phyloP scores from a whole-genome alignment of 495 filamentous ascomycete species.

The Neurospora tetraspora region DNA sequence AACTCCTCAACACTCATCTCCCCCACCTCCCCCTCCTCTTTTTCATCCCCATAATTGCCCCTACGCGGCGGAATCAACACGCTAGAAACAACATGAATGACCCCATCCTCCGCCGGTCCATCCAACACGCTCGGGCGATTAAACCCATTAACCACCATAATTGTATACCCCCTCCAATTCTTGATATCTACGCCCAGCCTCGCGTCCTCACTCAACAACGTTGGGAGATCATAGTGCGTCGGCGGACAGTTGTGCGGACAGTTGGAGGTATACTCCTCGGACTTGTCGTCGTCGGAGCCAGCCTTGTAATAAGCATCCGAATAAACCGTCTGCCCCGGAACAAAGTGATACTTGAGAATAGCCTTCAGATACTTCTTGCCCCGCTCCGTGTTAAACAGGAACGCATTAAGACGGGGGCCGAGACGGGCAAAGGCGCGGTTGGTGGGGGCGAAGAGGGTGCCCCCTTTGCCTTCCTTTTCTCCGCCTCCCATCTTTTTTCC shows the following conservation, averaged over 20 bases:
- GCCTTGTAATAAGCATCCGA: slow-evolving; percentile 62
- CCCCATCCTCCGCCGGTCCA: slow-evolving; percentile 60
- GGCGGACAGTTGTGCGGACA: not conserved
- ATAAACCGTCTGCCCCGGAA: slow-evolving; percentile 66
- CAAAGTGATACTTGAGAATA: slow-evolving; percentile 68
- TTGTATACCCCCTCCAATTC: slow-evolving; percentile 49
- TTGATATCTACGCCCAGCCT: slow-evolving; percentile 54
- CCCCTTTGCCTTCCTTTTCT: slow-evolving; percentile 15
- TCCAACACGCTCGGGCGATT: slow-evolving; percentile 50
- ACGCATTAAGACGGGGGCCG: slow-evolving; percentile 58
- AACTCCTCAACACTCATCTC: slow-evolving; percentile 19
- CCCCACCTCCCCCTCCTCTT: slow-evolving; percentile 8
- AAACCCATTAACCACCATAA: slow-evolving; percentile 63
- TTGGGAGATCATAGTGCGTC: slow-evolving; percentile 55
- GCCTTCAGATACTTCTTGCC: slow-evolving; percentile 63
- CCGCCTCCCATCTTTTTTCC: not conserved
- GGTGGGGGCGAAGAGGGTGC: slow-evolving; percentile 65
- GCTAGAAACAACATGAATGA: slow-evolving; percentile 58
- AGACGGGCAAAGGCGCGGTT: slow-evolving; percentile 68
- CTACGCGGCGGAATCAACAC: slow-evolving; percentile 67
- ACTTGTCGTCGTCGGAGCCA: not conserved
- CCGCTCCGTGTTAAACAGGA: slow-evolving; percentile 58
- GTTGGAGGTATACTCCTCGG: slow-evolving; percentile 2
- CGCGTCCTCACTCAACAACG: slow-evolving; percentile 47
- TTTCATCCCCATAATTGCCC: slow-evolving; percentile 9